These are phyloP conservation scores for Aquilaria sinensis DNA, from an alignment of 345 rosid species.

Conservation along the genomic window DNA sequence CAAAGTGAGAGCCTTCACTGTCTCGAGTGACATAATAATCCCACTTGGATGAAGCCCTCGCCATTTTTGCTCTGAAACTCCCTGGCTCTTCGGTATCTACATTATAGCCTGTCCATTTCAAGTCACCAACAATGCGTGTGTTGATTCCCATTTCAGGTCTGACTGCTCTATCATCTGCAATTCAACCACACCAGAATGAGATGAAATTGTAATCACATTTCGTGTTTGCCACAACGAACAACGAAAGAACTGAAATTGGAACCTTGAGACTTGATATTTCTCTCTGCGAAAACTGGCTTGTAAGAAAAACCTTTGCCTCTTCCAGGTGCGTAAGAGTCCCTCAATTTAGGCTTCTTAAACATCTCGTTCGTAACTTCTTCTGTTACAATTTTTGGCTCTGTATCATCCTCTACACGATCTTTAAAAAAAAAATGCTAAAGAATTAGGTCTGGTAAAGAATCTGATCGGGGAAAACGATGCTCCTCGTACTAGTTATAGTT, in stretches of 20 bases:
- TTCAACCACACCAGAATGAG: not conserved
- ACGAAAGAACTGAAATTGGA: not conserved
- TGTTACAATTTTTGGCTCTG: slow-evolving; percentile 38
- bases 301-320: slow-evolving; percentile 7
- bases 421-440: not conserved
- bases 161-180: not conserved
- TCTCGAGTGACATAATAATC: slow-evolving; percentile 29
- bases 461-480: too few relatives aligned
- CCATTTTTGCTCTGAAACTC: slow-evolving; percentile 1
- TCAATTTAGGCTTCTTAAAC: slow-evolving; percentile 56
- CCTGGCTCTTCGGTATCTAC: slow-evolving; percentile 5
- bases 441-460: not conserved
- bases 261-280: slow-evolving; percentile 20
- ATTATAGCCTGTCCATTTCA: not conserved
- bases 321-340: slow-evolving; percentile 9
- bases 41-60: slow-evolving; percentile 37
- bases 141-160: not conserved
- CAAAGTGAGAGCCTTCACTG: not conserved
- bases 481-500: too few relatives aligned
- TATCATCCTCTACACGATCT: slow-evolving; percentile 19
- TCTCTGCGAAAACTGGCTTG: slow-evolving; percentile 28
- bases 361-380: slow-evolving; percentile 38
- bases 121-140: not conserved
- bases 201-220: not conserved
- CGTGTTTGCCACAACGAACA: too few relatives aligned